A percentile compares a stretch with the other conserved stretches of the same genome.
These are phyloP conservation scores for Pelargonium cotyledonis DNA, from an alignment of 441 rosid species.

Conservation along the genomic window DNA sequence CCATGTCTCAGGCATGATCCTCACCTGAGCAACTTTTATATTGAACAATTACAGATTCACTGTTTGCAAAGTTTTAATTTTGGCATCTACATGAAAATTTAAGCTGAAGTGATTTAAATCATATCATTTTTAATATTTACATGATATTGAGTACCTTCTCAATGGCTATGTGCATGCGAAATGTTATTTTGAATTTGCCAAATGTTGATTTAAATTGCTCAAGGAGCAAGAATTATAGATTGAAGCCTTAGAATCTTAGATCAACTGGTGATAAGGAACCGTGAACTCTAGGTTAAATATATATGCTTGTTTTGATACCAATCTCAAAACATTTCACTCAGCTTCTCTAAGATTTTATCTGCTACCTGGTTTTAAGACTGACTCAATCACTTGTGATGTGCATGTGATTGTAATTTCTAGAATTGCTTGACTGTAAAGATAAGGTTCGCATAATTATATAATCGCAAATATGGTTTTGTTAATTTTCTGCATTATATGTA, in stretches of 20 bases:
- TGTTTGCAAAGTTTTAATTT: neutral
- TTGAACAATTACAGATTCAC: neutral
- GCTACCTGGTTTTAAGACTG: neutral
- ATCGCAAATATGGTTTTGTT: neutral
- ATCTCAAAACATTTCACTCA: neutral
- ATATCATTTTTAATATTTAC: neutral
- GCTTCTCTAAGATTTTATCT: neutral
- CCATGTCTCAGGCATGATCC: neutral
- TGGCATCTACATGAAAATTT: neutral
- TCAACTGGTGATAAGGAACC: neutral
- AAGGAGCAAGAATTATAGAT: too few relatives aligned
- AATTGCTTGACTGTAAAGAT: neutral
- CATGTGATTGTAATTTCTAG: neutral
- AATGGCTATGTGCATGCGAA: neutral
- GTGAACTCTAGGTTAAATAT: neutral
- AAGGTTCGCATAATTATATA: neutral
- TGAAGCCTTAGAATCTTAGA: neutral
- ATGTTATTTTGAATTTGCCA: neutral
- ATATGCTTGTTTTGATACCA: too few relatives aligned
- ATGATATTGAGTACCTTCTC: neutral
- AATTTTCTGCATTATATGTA: neutral
- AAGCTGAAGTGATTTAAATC: neutral
- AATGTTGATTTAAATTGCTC: neutral
- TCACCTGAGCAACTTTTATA: neutral
- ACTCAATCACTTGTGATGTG: neutral